Conservation (phyloP, 2,329 filamentous ascomycete species). For the Fusarium penzigii region DNA sequence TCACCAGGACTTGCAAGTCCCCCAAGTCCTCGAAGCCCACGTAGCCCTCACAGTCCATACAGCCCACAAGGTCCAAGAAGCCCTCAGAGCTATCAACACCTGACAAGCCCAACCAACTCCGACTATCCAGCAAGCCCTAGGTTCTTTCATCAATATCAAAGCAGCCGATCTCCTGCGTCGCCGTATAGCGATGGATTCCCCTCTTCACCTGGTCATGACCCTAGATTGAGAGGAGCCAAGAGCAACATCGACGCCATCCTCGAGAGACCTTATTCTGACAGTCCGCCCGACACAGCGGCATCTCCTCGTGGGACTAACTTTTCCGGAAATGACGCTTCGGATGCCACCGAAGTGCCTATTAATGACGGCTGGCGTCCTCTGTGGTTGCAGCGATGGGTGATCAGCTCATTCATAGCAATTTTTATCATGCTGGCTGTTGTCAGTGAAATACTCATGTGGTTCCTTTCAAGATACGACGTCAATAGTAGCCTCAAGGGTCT, state of each 20-base stretch:
- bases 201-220: constrained; percentile 11
- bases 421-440: constrained; percentile 23
- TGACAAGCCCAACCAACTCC: constrained; percentile 6
- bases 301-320: constrained; percentile 13
- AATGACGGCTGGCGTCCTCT: constrained; percentile 29
- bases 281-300: constrained; percentile 18
- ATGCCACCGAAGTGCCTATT: constrained; percentile 20
- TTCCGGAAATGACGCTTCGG: constrained; percentile 9
- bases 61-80: constrained; percentile 18
- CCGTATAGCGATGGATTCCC: constrained; percentile 22
- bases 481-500: constrained; percentile 20
- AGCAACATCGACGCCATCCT: constrained; percentile 21
- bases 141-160: constrained; percentile 18
- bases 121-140: constrained; percentile 10
- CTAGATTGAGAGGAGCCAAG: constrained; percentile 9
- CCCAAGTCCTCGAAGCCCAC: constrained; percentile 17
- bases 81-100: constrained; percentile 15
- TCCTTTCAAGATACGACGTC: constrained; percentile 20
- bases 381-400: constrained; percentile 24
- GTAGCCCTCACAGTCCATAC: constrained; percentile 14
- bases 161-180: constrained; percentile 17
- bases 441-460: constrained; percentile 27
- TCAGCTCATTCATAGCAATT: constrained; percentile 19
- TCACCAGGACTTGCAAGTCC: constrained; percentile 14
- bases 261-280: constrained; percentile 28